Percentiles rank a stretch among this genome's conserved stretches.
These are phyloP conservation scores for Cetraspora pellucida DNA, from an alignment of 192 early-diverging fungal genomes.

Conservation along the genomic window DNA sequence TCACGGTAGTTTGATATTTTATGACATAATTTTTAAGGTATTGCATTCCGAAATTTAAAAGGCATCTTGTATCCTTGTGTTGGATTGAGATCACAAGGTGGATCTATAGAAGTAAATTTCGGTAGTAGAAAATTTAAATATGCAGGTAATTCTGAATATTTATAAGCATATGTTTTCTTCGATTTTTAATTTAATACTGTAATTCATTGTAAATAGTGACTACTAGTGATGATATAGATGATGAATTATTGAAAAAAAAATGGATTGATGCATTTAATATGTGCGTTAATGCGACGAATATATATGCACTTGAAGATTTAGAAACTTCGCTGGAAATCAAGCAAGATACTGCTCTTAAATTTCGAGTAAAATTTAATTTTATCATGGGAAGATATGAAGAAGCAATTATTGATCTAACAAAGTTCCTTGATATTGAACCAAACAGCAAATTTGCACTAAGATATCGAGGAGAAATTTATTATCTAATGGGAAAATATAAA, in stretches of 20 bases:
- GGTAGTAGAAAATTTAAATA: slow-evolving; percentile 69
- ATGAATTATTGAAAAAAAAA: not conserved
- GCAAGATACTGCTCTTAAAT: not conserved
- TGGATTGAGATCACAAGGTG: slow-evolving; percentile 73
- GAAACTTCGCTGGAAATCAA: not conserved
- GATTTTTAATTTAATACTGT: not conserved
- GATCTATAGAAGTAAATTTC: slow-evolving; percentile 79
- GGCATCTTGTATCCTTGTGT: slow-evolving; percentile 67
- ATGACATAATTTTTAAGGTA: slow-evolving; percentile 20
- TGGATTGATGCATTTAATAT: not conserved
- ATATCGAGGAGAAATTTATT: not conserved
- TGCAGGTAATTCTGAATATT: slow-evolving; percentile 37
- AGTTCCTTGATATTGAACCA: not conserved
- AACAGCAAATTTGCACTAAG: not conserved
- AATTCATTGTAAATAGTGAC: not conserved
- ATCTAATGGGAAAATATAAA: not conserved
- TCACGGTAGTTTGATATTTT: not conserved
- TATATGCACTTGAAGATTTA: not conserved
- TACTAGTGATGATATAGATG: not conserved
- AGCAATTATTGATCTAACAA: not conserved
- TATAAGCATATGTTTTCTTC: not conserved
- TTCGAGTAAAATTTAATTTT: not conserved
- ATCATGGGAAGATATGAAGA: not conserved
- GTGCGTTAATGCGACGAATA: not conserved
- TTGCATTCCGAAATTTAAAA: slow-evolving; percentile 47